phyloP scores from a whole-genome alignment of 805 yeast species.

The Komagataella ulmi region DNA sequence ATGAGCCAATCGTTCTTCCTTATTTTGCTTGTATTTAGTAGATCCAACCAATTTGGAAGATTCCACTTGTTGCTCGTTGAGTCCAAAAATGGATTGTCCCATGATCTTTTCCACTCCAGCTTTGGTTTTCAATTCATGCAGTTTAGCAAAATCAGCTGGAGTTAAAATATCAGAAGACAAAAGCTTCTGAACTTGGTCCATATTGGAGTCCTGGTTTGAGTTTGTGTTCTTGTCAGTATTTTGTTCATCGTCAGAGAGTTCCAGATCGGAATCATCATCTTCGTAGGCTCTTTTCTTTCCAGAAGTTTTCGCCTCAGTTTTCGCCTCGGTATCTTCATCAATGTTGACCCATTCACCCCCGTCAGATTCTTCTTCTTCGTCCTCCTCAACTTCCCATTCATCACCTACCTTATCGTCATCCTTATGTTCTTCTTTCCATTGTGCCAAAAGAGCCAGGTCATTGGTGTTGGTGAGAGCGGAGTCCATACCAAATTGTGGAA shows the following conservation, averaged over 20 bases:
- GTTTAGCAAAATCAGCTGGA: slow-evolving; percentile 95
- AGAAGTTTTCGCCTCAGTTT: slow-evolving; percentile 16
- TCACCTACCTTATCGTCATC: slow-evolving; percentile 40
- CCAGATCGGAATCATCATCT: slow-evolving; percentile 34
- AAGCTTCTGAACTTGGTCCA: slow-evolving; percentile 36
- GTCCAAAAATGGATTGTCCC: slow-evolving; percentile 32
- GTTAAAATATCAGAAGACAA: slow-evolving; percentile 75
- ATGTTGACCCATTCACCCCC: slow-evolving; percentile 81
- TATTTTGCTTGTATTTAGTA: slow-evolving; percentile 66
- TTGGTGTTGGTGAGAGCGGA: slow-evolving; percentile 60
- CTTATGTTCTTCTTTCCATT: slow-evolving; percentile 65
- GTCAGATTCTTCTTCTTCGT: slow-evolving; percentile 32
- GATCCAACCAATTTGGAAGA: slow-evolving; percentile 67
- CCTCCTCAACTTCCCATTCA: slow-evolving; percentile 47
- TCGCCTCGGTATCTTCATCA: slow-evolving; percentile 25
- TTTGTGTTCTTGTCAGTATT: slow-evolving; percentile 20
- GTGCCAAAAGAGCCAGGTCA: slow-evolving; percentile 79
- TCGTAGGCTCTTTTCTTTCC: slow-evolving; percentile 18
- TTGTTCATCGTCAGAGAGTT: slow-evolving; percentile 28
- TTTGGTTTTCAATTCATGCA: slow-evolving; percentile 73
- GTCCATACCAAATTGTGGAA: slow-evolving; percentile 68
- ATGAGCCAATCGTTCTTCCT: slow-evolving; percentile 82
- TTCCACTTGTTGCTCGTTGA: slow-evolving; percentile 78
- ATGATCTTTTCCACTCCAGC: slow-evolving; percentile 77
- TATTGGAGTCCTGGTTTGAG: slow-evolving; percentile 12